Base-by-base conservation (phyloP, 2,329 filamentous ascomycete genomes). In the Xylaria polymorpha region DNA sequence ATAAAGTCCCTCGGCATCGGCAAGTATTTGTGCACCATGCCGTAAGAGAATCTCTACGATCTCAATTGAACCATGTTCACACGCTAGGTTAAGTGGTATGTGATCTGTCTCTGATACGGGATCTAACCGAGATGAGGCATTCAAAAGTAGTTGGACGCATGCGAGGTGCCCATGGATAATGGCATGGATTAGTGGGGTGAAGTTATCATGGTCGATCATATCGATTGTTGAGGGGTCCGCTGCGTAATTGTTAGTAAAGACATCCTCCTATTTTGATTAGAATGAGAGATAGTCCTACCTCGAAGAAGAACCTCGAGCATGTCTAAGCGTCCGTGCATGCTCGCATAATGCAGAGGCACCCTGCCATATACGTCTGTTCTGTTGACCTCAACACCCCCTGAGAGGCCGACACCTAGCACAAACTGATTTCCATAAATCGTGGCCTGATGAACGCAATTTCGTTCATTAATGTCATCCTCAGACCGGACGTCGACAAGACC, bases 391-490 rank as follows among this genome's bases (percentile, higher is more conserved):
- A 98, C 94, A 4, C 88, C 89, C 55, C 87, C 89, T 1, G 87
- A 83, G n/a, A 99, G 83, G 4, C 92, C 94, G 72, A 92, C 90
- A 60, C 88, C 84, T 67, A 98, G 84, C 37, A 98, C 92, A 74
- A 92, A 91, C 10, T 87, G 83, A 76, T 94, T 94, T 22, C 94
- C 94, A 70, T 97, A 97, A 61, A 98, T 98, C 0, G 94, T 92
- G n/a, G 96, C 93, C 81, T 98, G 96, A 76, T 99, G 96, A 56
- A 99, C 85, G 77, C 94, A 97, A 76, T 98, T 99, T 48, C 96
- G 88, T 82, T 98, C 95, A 76, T 98, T 99, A 80, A 99, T 98
- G 76, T 98, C 94, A 78, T 99, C 96, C 75, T 97, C 94, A 0
- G 94, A 96, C 76, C 94, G 90, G n/a, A 98, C 87, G 79, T 98